These are phyloP conservation scores for Colletotrichum graminicola DNA, from an alignment of 2,329 filamentous ascomycete genomes.

Conservation along the genomic window DNA sequence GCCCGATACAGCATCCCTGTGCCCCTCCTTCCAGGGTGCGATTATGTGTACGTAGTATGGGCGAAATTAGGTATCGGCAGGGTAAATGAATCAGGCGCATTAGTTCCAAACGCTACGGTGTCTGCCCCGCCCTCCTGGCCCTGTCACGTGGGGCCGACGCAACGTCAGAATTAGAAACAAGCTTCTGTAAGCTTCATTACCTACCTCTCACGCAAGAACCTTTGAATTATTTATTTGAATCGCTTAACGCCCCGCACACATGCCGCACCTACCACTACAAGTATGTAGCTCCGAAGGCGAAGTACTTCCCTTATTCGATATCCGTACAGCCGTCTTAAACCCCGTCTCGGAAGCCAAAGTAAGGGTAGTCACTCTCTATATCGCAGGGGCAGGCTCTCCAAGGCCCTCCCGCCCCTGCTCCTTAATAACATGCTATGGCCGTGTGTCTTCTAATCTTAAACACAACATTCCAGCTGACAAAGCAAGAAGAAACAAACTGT, in stretches of 20 bases:
- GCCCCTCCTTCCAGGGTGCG: constrained; percentile 17
- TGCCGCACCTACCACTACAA: background rate
- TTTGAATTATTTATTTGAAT: too few relatives aligned
- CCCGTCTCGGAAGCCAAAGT: background rate
- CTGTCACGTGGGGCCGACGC: constrained; percentile 38
- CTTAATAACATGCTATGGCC: background rate
- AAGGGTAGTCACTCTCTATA: background rate
- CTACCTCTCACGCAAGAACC: too few relatives aligned
- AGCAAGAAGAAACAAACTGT: background rate
- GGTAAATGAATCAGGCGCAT: constrained; percentile 19
- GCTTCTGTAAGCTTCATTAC: constrained; percentile 33
- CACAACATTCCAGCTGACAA: background rate
- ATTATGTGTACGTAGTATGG: background rate
- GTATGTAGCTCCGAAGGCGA: background rate
- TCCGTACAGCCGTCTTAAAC: background rate
- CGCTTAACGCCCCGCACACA: background rate
- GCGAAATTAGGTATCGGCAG: constrained; percentile 19
- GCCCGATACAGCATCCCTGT: constrained; percentile 24
- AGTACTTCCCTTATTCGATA: background rate
- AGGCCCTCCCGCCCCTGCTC: background rate
- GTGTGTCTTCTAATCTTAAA: background rate
- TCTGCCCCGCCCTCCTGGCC: constrained; percentile 6
- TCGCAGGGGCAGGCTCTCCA: background rate
- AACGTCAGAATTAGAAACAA: constrained; percentile 38
- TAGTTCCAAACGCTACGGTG: constrained; percentile 22